These are phyloP conservation scores for Papilionanthe hybrid DNA, from an alignment of 116 monocot species.

Conservation along the genomic window DNA sequence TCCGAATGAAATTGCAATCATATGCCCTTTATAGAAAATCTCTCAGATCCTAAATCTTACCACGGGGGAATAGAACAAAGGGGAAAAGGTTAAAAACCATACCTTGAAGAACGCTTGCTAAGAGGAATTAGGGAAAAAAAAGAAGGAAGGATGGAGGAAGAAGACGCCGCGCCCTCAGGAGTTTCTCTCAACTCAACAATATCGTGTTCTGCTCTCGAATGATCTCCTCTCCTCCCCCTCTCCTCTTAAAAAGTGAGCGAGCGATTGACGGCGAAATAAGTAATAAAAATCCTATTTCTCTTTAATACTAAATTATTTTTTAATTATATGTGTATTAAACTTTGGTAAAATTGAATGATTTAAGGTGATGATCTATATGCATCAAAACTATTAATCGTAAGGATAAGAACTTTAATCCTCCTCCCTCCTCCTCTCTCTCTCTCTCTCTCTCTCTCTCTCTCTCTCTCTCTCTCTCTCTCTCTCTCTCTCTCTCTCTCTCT, in stretches of 20 bases:
- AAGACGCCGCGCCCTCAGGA: background rate
- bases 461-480: no score
- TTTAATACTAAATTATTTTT: background rate
- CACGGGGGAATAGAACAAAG: background rate
- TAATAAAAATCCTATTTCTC: background rate
- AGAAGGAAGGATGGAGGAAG: background rate
- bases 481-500: no score
- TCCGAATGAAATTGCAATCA: background rate
- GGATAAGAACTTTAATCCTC: no score
- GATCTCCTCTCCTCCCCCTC: background rate
- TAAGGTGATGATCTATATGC: no score
- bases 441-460: no score
- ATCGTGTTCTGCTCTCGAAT: no score
- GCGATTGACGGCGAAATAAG: background rate
- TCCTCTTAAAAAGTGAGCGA: background rate
- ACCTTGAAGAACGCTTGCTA: background rate
- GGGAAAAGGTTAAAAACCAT: background rate
- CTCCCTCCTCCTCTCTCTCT: no score
- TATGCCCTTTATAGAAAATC: background rate
- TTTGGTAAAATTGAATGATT: no score
- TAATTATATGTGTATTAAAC: no score
- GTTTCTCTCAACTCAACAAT: background rate
- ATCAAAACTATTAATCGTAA: no score
- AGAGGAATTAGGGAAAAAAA: background rate
- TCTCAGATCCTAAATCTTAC: background rate